phyloP scores from a whole-genome alignment of 164 flowering plant species.

The Taxillus chinensis region DNA sequence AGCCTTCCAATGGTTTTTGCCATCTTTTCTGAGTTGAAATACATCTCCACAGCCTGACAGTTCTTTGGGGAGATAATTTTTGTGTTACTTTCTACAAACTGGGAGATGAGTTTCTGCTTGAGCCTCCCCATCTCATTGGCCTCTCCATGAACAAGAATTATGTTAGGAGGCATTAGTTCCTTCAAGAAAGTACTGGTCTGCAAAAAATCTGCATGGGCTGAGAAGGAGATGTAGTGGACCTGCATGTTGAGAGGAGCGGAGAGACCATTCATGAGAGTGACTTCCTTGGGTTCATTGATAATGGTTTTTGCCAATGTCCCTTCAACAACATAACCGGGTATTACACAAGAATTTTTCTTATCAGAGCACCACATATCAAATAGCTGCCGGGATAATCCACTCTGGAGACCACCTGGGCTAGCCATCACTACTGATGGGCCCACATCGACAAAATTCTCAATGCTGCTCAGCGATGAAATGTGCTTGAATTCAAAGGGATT shows the following conservation, averaged over 20 bases:
- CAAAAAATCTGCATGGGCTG: constrained; percentile 92
- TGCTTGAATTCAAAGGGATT: constrained; percentile 91
- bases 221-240: constrained; percentile 92
- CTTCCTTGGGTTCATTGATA: constrained; percentile 87
- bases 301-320: constrained; percentile 91
- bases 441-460: constrained; percentile 75
- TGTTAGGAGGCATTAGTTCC: constrained; percentile 91
- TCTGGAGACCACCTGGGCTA: constrained; percentile 84
- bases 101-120: constrained; percentile 69
- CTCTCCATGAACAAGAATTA: constrained; percentile 92
- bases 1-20: constrained; percentile 83
- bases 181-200: constrained; percentile 84
- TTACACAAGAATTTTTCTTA: constrained; percentile 82
- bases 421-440: constrained; percentile 99
- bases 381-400: constrained; percentile 85
- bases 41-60: constrained; percentile 94
- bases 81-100: constrained; percentile 64
- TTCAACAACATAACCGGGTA: constrained; percentile 92
- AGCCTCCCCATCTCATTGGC: constrained; percentile 94
- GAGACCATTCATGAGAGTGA: constrained; percentile 86
- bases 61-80: constrained; percentile 82
- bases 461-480: constrained; percentile 68
- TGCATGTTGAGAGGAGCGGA: constrained; percentile 86
- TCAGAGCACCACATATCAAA: constrained; percentile 96
- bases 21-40: constrained; percentile 88